Evolutionary conservation across 176 grass and related monocot genomes (phyloP).

Genomic region (Ensete ventricosum): DNA sequence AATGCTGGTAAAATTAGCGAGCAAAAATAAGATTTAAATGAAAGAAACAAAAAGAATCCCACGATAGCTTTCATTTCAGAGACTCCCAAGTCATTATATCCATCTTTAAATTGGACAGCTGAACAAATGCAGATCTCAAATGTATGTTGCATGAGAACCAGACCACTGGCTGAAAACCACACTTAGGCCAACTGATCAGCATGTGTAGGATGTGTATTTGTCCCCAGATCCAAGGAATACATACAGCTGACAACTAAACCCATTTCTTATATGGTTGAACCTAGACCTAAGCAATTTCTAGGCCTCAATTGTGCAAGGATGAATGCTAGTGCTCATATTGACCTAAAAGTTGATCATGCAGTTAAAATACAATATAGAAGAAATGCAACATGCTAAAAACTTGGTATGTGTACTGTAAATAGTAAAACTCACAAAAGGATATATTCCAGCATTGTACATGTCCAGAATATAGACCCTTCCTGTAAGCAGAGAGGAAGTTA

Average conservation of each 20-base stretch:
- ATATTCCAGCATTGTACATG: slow-evolving; percentile 91
- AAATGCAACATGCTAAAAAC: neutral
- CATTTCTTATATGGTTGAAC: neutral
- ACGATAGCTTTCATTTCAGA: neutral
- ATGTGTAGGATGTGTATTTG: too few species aligned
- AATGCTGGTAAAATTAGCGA: neutral
- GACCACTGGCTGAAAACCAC: too few species aligned
- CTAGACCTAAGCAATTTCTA: neutral
- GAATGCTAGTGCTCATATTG: neutral
- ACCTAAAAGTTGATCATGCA: neutral
- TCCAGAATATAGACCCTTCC: slow-evolving; percentile 87
- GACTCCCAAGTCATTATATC: neutral
- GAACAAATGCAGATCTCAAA: too few species aligned
- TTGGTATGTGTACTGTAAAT: neutral
- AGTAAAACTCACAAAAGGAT: slow-evolving; percentile 61
- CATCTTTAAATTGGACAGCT: too few species aligned
- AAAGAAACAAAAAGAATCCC: neutral
- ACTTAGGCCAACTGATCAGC: too few species aligned
- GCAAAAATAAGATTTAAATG: neutral
- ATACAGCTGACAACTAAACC: too few species aligned
- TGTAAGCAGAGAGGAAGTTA: slow-evolving; percentile 15
- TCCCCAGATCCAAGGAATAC: too few species aligned
- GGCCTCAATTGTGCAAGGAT: neutral
- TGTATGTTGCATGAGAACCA: too few species aligned
- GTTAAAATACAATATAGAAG: neutral